Evolutionary conservation across 2,329 filamentous ascomycete species (phyloP), one percentile per base, ranked within the genome.

Genomic region (Chaetomium strumarium): DNA sequence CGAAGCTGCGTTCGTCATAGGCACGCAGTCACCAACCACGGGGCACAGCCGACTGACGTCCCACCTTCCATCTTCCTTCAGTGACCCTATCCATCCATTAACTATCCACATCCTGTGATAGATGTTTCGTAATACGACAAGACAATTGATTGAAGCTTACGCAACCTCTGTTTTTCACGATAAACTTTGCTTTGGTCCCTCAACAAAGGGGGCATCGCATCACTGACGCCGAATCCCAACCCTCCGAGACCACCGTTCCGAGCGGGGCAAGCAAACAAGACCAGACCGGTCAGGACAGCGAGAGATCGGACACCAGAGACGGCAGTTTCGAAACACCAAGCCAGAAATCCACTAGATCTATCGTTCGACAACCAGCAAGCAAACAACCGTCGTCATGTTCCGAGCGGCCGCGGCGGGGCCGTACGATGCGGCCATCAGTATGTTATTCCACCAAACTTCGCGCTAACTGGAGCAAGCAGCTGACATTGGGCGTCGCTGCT

Each of bases 381-480:
- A 51, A 17, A 17, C 51, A 55, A 13, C 52, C 41, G 31, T 56
- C 67, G 71, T 67, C 69, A 82, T 83, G 77, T 81, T 81, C 62
- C 74, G 78, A 69, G 77, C 78, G 62, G 77, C 78, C 66, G 76
- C 78, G 62, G 70, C 71, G 56, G 76, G 77, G 64, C 78, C 79
- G 49, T 83, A 78, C 67, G 79, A 82, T 67, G 78, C 81, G 66
- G 74, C 70, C 64, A 73, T 83, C 71, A 77, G 79, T 82, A 75
- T 57, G 76, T 73, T 56, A 12, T 14, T 14, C 36, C 19, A 5
- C 13, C 31, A 12, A 38, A 10, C 44, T 16, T 50, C 34, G 45
- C 39, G 46, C 54, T 33, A 13, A 11, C 24, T 30, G n/a, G 33
- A 11, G 10, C 20, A 36, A 39, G 10, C 33, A 42, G 47, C 57